Evolutionary conservation across 2,329 filamentous ascomycete species (phyloP), one percentile per base, ranked within the genome.

Genomic region (Monosporascus sp.): DNA sequence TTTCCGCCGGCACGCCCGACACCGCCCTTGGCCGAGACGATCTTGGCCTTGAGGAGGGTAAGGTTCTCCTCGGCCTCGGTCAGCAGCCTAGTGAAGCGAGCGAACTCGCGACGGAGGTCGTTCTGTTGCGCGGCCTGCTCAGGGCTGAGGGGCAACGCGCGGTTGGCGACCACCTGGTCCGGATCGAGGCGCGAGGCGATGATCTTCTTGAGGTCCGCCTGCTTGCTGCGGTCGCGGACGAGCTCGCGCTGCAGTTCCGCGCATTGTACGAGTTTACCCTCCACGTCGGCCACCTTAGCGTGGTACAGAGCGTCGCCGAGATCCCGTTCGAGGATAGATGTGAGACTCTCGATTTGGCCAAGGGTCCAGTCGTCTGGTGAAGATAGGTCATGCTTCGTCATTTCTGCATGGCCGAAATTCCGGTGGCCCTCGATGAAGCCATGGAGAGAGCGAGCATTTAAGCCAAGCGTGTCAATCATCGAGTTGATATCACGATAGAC

Each of bases 401-500:
- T 79, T 9, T 73, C 72, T 37, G 82, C 74, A 50, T 79, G 75
- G 49, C 75, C 70, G 43, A 76, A 71, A 49, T 84, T 74, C 11
- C 76, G 77, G 60, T 95, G 88, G 7, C 87, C 89, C 52, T 81
- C 78, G 44, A 92, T 77, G 58, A 86, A 87, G 11, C 76, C 75
- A 48, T 78, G 76, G 38, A 93, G 81, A 6, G 89, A 84, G 17
- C 81, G 77, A 11, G 77, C 84, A 66, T 97, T 97, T 49, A 97
- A 80, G 9, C 93, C 93, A 41, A 97, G 75, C 0, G 89, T 93
- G 63, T 97, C 91, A 44, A 99, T 86, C 94, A 97, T 99, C 14
- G 89, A 89, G 69, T 94, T 93, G 67, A 93, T 89, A 63, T 93
- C 89, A 45, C 87, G 81, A 68, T 89, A 94, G 1, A 87, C 75